A percentile compares a stretch with the other conserved stretches of the same genome.
phyloP scores from a whole-genome alignment of 2,329 filamentous ascomycete species.

The Periconia digitata region DNA sequence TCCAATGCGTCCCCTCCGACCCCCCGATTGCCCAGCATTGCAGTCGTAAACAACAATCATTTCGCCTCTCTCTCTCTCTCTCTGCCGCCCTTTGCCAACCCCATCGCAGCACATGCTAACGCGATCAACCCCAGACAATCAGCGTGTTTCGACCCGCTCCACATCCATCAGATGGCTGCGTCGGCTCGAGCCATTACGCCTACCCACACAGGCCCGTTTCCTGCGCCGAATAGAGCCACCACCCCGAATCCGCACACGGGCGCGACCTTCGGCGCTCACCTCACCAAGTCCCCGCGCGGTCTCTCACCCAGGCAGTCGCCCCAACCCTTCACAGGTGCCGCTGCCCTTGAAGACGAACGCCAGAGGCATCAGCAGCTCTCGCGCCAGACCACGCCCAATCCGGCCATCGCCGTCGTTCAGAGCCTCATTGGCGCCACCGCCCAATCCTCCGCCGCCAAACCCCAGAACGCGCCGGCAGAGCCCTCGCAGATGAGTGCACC shows the following conservation, averaged over 20 bases:
- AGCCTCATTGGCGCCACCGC: constrained; percentile 44
- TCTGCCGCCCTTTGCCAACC: constrained; percentile 3
- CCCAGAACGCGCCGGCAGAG: constrained; percentile 46
- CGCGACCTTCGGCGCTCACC: constrained; percentile 39
- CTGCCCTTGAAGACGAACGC: constrained; percentile 52
- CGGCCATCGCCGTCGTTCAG: constrained; percentile 47
- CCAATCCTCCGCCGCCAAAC: constrained; percentile 45
- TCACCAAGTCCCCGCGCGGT: constrained; percentile 47
- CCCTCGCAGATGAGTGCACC: constrained; percentile 52
- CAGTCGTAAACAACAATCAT: not conserved
- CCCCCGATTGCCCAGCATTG: not conserved
- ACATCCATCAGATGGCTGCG: constrained; percentile 44
- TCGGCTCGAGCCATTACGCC: constrained; percentile 48
- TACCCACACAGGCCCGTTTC: constrained; percentile 44
- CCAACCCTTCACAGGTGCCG: constrained; percentile 50
- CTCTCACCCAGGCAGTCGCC: constrained; percentile 46
- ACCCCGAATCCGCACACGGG: constrained; percentile 39
- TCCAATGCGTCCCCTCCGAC: no score
- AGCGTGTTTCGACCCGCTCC: not conserved
- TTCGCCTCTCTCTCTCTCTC: not conserved
- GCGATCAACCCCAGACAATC: constrained; percentile 11
- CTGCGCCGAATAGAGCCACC: constrained; percentile 41
- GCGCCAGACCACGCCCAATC: constrained; percentile 53
- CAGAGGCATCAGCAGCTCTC: constrained; percentile 44
- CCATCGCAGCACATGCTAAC: constrained; percentile 13